Evolutionary conservation across 495 filamentous ascomycete genomes (phyloP).

Genomic region (Hypoxylon fragiforme): DNA sequence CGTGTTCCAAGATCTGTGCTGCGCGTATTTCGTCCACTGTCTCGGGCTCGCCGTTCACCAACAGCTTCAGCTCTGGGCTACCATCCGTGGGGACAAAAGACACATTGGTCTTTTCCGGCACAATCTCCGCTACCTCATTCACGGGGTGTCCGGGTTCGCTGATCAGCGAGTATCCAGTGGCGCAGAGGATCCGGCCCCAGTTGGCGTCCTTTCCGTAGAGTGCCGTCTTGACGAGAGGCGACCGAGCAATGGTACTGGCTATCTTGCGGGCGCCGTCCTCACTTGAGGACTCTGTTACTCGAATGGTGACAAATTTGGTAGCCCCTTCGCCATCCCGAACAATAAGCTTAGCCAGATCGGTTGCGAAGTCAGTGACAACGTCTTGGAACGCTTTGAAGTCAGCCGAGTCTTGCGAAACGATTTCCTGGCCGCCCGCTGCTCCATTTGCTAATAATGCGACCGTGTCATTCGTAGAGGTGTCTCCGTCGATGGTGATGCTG

Average conservation of each 20-base stretch:
- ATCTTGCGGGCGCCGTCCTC: conserved; percentile 68
- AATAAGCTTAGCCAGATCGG: conserved; percentile 85
- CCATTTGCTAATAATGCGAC: conserved; percentile 93
- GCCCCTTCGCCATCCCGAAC: conserved; percentile 97
- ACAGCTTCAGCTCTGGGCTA: conserved; percentile 73
- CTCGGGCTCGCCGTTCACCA: conserved; percentile 92
- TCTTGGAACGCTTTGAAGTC: conserved; percentile 68
- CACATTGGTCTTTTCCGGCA: conserved; percentile 84
- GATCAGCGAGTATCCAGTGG: conserved; percentile 85
- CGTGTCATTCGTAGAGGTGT: conserved; percentile 97
- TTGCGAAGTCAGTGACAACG: conserved; percentile 74
- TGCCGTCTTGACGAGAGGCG: conserved; percentile 94
- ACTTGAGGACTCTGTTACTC: conserved; percentile 72
- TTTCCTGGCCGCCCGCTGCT: conserved; percentile 75
- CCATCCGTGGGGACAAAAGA: conserved; percentile 89
- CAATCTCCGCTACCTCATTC: conserved; percentile 63
- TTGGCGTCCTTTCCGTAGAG: conserved; percentile 97
- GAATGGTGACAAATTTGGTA: conserved; percentile 95
- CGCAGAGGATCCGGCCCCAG: conserved; percentile 95
- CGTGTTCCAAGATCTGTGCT: conserved; percentile 80
- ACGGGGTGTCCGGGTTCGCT: conserved; percentile 58
- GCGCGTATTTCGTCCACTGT: conserved; percentile 87
- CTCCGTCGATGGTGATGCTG: conserved; percentile 94
- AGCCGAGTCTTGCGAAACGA: conserved; percentile 56
- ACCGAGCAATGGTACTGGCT: conserved; percentile 87